These are phyloP conservation scores for Peronospora farinosa DNA, from an alignment of 352 stramenopile species.

Conservation along the genomic window DNA sequence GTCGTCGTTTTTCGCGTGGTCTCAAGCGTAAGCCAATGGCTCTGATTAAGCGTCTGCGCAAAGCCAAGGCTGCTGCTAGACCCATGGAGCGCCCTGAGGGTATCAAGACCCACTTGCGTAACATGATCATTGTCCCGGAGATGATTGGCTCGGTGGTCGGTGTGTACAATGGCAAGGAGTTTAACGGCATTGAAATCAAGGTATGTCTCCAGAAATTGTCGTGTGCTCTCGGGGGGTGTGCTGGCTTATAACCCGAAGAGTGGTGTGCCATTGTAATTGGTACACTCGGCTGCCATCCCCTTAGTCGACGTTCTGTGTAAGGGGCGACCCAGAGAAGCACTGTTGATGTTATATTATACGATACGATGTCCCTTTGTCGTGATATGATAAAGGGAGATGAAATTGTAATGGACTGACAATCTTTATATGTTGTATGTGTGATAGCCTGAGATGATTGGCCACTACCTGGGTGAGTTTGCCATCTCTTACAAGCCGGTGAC, in stretches of 20 bases:
- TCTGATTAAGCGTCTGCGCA: conserved; percentile 98
- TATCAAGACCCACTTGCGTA: conserved; percentile 99
- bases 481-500: conserved; percentile 98
- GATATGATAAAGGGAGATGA: conserved; percentile 1
- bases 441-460: conserved; percentile 98
- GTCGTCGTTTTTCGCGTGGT: conserved; percentile 97
- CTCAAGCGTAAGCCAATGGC: conserved; percentile 99
- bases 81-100: conserved; percentile 96
- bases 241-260: conserved; percentile 73
- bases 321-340: conserved; percentile 79
- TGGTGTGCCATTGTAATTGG: conserved; percentile 10
- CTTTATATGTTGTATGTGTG: conserved; percentile 5
- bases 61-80: conserved; percentile 97
- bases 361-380: not conserved
- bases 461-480: conserved; percentile 99
- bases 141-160: conserved; percentile 99
- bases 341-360: conserved; percentile 13
- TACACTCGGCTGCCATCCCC: conserved; percentile 53
- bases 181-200: conserved; percentile 99
- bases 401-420: conserved; percentile 20
- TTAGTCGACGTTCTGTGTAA: conserved; percentile 85
- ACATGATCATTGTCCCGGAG: conserved; percentile 99
- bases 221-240: conserved; percentile 71
- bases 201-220: conserved; percentile 84
- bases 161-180: conserved; percentile 99